A percentile compares a stretch with the other conserved stretches of the same genome.
Evolutionary conservation across 257 asterid genomes (phyloP).

Genomic region (Verbascum thapsus): DNA sequence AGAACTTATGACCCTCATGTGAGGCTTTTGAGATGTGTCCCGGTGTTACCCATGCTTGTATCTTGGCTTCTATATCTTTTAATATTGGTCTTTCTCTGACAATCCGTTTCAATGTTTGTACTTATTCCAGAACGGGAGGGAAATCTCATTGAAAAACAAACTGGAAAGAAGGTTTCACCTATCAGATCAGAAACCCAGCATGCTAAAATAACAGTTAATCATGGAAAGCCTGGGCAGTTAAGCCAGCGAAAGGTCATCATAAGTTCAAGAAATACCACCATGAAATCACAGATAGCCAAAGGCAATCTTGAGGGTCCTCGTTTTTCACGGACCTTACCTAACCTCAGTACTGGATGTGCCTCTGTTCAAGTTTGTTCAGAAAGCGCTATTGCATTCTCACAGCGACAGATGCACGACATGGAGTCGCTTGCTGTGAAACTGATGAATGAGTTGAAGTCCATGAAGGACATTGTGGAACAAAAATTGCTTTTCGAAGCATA

Average conservation of each 20-base stretch:
- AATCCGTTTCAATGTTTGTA: conserved; percentile 27
- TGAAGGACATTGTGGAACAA: conserved; percentile 82
- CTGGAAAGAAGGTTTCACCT: conserved; percentile 38
- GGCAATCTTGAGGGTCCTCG: conserved; percentile 70
- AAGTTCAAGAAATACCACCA: conserved; percentile 41
- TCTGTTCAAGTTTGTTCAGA: conserved; percentile 74
- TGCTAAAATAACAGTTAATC: conserved; percentile 39
- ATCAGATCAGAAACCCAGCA: conserved; percentile 35
- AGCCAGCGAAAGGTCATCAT: conserved; percentile 39
- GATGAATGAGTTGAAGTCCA: conserved; percentile 75
- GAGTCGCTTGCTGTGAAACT: conserved; percentile 77
- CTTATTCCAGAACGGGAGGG: conserved; percentile 53
- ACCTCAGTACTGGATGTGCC: conserved; percentile 64
- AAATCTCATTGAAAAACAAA: conserved; percentile 45
- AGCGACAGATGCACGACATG: conserved; percentile 83
- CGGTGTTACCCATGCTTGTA: conserved; percentile 11
- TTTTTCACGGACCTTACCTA: conserved; percentile 60
- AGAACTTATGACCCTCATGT: background rate
- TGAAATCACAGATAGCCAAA: conserved; percentile 48
- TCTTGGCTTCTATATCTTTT: conserved; percentile 19
- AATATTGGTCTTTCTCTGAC: conserved; percentile 23
- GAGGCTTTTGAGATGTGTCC: background rate
- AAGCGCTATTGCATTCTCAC: conserved; percentile 85
- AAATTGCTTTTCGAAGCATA: conserved; percentile 78
- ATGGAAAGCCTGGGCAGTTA: conserved; percentile 34